Conservation (phyloP, 176 grass and related monocot species). For the Triticum urartu region DNA sequence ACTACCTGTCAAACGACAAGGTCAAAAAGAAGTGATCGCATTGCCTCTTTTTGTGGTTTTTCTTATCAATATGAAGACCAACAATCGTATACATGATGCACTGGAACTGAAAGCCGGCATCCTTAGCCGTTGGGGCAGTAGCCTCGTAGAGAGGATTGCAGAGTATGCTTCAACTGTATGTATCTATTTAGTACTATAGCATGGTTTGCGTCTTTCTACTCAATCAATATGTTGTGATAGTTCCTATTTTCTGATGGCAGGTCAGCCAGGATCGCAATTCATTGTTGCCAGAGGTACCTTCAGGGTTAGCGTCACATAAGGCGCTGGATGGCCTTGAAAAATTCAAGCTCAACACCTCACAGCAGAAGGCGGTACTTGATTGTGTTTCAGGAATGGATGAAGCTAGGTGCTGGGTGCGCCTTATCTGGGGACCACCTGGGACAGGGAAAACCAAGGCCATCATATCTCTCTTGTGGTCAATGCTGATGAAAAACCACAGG, state of each 20-base stretch:
- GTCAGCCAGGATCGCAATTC: background rate
- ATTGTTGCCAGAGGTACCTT: background rate
- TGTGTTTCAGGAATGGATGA: conserved; percentile 37
- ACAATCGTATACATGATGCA: no score
- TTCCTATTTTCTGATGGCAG: background rate
- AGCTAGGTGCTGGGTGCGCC: conserved; percentile 16
- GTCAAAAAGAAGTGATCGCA: no score
- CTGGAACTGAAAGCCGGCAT: no score
- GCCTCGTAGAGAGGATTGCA: no score
- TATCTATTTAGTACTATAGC: no score
- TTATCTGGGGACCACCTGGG: conserved; percentile 71
- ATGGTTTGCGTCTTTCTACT: no score
- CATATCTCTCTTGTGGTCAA: conserved; percentile 19
- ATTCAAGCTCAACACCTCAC: conserved; percentile 51
- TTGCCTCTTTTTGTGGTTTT: no score
- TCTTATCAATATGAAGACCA: no score
- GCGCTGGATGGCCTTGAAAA: background rate
- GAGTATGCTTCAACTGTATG: no score
- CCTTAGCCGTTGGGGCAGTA: no score
- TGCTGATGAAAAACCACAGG: background rate
- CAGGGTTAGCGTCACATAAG: background rate
- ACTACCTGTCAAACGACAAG: no score
- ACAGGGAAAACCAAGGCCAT: conserved; percentile 78
- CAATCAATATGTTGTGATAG: no score
- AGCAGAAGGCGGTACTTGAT: conserved; percentile 29